Evolutionary conservation across 495 filamentous ascomycete species (phyloP), one percentile per base, ranked within the genome.

Genomic region (Podospora appendiculata): DNA sequence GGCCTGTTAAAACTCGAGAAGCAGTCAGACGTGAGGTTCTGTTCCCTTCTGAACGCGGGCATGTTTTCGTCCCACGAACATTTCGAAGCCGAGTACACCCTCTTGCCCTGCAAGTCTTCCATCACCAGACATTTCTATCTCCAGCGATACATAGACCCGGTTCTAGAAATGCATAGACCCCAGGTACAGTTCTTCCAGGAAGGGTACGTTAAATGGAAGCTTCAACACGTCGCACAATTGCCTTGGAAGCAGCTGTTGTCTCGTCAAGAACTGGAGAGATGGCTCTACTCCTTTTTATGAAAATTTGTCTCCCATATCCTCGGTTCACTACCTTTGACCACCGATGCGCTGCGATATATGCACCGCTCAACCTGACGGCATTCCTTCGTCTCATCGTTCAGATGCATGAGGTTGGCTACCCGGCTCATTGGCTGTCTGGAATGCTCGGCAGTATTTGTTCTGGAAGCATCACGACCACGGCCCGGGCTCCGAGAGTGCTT

Each of bases 221-320:
- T 19, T 16, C 39, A 34, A 17, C 47, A 50, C 6, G 17, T 25
- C 35, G 35, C 47, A 32, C 11, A 39, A 16, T 6, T 32, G 42
- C 2, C 45, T 54, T 10, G 43, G 62, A 45, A 56, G 41, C 47
- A 58, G 32, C 41, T 55, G 11, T 47, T 68, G 40, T 49, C 62
- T 35, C 56, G 65, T 6, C 33, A 17, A 4, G 45, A 45, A 17
- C 48, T 73, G 36, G 63, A 54, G 32, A 59, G 56, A 41, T 70
- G 67, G 62, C 47, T 72, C 7, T 50, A 62, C 25, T 48, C 57
- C 9, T 43, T 63, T 16, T 69, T 68, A 57, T 72, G 49, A 73
- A 71, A 45, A 57, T 69, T 42, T 63, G 58, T 12, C 43, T 70
- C 16, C 68, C 64, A 4, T 59, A 54, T 32, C 38, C 46, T 6